A percentile compares a stretch with the other conserved stretches of the same genome.
These are phyloP conservation scores for Pneumocystis oryctolagi DNA, from an alignment of 1,139 yeast genomes.

Conservation along the genomic window DNA sequence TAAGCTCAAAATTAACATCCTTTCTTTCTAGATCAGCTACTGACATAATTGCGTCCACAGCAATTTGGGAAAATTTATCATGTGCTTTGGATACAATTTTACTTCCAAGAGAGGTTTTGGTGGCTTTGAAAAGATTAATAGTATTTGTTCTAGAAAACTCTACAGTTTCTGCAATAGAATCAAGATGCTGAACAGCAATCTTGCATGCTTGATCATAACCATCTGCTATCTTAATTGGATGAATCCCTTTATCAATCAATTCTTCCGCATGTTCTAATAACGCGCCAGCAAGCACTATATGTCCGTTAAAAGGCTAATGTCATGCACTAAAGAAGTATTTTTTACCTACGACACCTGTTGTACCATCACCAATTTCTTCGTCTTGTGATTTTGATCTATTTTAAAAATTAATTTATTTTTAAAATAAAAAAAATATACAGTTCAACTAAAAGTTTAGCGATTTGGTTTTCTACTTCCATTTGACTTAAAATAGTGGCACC, in stretches of 20 bases:
- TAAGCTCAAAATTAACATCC: constrained; percentile 92
- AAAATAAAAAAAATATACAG: constrained; percentile 24
- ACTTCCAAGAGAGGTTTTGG: constrained; percentile 87
- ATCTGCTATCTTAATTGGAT: constrained; percentile 90
- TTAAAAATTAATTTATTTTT: background rate
- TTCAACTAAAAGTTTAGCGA: constrained; percentile 89
- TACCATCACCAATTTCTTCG: constrained; percentile 98
- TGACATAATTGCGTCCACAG: constrained; percentile 86
- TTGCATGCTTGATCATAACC: constrained; percentile 97
- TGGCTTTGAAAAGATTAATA: constrained; percentile 56
- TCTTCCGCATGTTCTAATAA: constrained; percentile 87
- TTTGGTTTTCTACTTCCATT: constrained; percentile 92
- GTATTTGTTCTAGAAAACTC: constrained; percentile 25
- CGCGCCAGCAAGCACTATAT: constrained; percentile 70
- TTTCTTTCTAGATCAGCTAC: constrained; percentile 85
- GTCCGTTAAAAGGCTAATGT: too few relatives aligned
- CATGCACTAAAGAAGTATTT: background rate
- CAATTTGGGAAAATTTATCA: constrained; percentile 88
- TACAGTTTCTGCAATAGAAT: constrained; percentile 53
- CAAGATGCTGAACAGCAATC: constrained; percentile 67
- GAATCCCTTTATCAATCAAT: constrained; percentile 89
- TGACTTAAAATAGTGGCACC: constrained; percentile 94
- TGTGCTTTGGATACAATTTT: constrained; percentile 90
- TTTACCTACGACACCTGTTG: constrained; percentile 79
- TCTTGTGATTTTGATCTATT: constrained; percentile 70